These are phyloP conservation scores for Durotheca rogersii DNA, from an alignment of 495 filamentous ascomycete species.

Conservation along the genomic window DNA sequence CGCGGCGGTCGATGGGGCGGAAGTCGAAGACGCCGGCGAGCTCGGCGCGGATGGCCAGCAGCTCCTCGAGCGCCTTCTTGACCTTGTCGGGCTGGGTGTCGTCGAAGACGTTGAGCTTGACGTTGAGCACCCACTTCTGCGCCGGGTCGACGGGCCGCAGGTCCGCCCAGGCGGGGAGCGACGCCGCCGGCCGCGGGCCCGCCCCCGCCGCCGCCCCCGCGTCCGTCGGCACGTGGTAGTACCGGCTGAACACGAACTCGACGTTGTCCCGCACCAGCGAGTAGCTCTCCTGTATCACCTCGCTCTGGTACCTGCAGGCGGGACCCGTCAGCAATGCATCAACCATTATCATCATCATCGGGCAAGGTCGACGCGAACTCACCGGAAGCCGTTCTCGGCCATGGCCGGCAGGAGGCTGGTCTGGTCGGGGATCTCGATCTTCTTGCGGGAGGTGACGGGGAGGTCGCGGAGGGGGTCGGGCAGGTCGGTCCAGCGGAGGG, in stretches of 20 bases:
- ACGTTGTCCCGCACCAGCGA: constrained; percentile 43
- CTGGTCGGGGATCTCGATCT: constrained; percentile 40
- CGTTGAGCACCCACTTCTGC: constrained; percentile 43
- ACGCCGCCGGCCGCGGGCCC: constrained; percentile 19
- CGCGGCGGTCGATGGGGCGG: constrained; percentile 42
- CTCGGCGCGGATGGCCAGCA: constrained; percentile 36
- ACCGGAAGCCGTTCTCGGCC: constrained; percentile 33
- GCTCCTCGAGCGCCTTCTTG: constrained; percentile 39
- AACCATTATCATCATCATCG: too few species aligned
- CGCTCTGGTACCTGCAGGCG: constrained; percentile 38
- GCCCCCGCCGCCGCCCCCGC: constrained; percentile 11
- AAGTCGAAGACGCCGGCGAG: constrained; percentile 49
- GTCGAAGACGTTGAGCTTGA: constrained; percentile 42
- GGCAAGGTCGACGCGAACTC: not conserved
- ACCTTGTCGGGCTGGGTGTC: constrained; percentile 45
- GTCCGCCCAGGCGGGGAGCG: constrained; percentile 26
- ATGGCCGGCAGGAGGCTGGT: constrained; percentile 29
- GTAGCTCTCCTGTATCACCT: constrained; percentile 47
- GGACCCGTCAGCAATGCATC: not conserved
- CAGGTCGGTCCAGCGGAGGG: constrained; percentile 45
- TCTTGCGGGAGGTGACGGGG: constrained; percentile 43
- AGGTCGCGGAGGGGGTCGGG: constrained; percentile 42
- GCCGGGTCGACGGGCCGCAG: constrained; percentile 31
- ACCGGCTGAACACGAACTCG: constrained; percentile 43
- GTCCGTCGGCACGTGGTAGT: constrained; percentile 30